A percentile compares a stretch with the other conserved stretches of the same genome.
These are phyloP conservation scores for bread wheat (Triticum aestivum) DNA, from an alignment of 176 grass and related monocot genomes.

Conservation along the genomic window IWGSC_CS_RefSeq_v2.1 NC_057796.1:360489489-360489988, in stretches of 20 bases:
- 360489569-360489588: constrained; percentile 57
- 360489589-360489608: constrained; percentile 56
- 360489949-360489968: constrained; percentile 63
- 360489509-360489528: neutral
- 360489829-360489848: neutral
- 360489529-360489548: neutral
- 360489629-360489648: constrained; percentile 24
- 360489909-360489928: constrained; percentile 58
- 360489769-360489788: neutral
- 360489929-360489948: constrained; percentile 47
- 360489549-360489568: constrained; percentile 62
- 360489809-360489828: neutral
- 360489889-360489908: constrained; percentile 53
- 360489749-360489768: neutral
- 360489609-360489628: constrained; percentile 86
- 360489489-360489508: neutral
- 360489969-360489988: constrained; percentile 60
- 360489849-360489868: constrained; percentile 78
- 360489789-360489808: constrained; percentile 9
- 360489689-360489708: neutral
- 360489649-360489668: constrained; percentile 29
- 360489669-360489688: constrained; percentile 14
- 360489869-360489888: constrained; percentile 71
- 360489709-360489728: neutral
- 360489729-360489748: neutral